Evolutionary conservation across 176 grass and related monocot species (phyloP).

Genomic region (Tuctoria greenei): DNA sequence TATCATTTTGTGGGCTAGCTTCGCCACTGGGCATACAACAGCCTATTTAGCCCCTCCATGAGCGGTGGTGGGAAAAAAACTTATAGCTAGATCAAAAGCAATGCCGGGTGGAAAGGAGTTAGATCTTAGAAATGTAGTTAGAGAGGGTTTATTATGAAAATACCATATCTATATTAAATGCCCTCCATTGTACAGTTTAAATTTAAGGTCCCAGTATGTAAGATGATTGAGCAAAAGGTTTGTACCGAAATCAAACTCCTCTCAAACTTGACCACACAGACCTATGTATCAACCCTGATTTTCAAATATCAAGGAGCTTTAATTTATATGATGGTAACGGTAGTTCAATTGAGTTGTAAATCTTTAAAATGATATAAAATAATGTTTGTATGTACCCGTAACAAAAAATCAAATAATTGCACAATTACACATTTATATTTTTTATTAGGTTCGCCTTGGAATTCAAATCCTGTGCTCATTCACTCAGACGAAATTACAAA

Average conservation of each 20-base stretch:
- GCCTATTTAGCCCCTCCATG: not conserved
- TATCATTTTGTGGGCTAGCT: no score
- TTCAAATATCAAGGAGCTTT: conserved; percentile 3
- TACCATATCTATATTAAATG: not conserved
- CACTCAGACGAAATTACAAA: not conserved
- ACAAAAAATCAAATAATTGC: not conserved
- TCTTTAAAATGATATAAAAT: not conserved
- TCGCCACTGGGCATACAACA: no score
- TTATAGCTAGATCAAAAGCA: not conserved
- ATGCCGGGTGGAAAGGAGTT: not conserved
- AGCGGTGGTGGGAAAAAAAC: not conserved
- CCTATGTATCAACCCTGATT: not conserved
- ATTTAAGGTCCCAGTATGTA: not conserved
- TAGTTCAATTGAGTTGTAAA: not conserved
- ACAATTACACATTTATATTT: not conserved
- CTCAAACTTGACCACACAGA: not conserved
- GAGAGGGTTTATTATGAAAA: not conserved
- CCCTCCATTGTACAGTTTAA: not conserved
- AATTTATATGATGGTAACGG: not conserved
- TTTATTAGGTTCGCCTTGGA: conserved; percentile 1
- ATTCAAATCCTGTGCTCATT: conserved; percentile 1
- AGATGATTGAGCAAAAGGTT: not conserved
- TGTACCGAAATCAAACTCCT: not conserved
- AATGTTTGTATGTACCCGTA: not conserved
- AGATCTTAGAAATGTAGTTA: not conserved